Evolutionary conservation across 108 stramenopile species (phyloP).

Genomic region (Cylindrotheca closterium): DNA sequence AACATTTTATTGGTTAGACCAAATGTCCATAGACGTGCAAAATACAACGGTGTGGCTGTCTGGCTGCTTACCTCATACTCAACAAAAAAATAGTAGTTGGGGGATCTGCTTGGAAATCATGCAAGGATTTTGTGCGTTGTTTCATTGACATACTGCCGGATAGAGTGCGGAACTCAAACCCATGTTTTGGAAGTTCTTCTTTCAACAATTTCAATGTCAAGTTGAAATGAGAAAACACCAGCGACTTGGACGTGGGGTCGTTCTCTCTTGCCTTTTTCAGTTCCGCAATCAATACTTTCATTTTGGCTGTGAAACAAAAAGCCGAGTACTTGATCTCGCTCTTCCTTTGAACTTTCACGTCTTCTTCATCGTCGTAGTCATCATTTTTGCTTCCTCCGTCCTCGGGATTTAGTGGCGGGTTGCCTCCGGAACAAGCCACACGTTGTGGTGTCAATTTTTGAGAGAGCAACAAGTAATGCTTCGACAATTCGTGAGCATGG

Average conservation of each 20-base stretch:
- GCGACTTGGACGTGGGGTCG: conserved; percentile 37
- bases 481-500: conserved; percentile 9
- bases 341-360: not conserved
- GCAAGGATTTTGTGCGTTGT: conserved; percentile 36
- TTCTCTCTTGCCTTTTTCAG: conserved; percentile 35
- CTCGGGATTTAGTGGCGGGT: conserved; percentile 14
- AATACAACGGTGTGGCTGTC: not conserved
- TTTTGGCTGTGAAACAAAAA: conserved; percentile 29
- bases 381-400: not conserved
- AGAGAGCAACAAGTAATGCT: conserved; percentile 20
- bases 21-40: not conserved
- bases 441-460: conserved; percentile 30
- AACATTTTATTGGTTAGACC: not conserved
- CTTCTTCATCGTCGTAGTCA: conserved; percentile 9
- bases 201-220: conserved; percentile 36
- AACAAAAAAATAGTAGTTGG: conserved; percentile 55
- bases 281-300: conserved; percentile 28
- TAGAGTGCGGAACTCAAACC: conserved; percentile 42
- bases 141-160: conserved; percentile 44
- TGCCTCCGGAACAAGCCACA: conserved; percentile 47
- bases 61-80: conserved; percentile 43
- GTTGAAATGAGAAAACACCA: conserved; percentile 55
- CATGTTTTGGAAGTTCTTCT: conserved; percentile 44
- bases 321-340: conserved; percentile 8
- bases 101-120: conserved; percentile 49